These are phyloP conservation scores for Pseudocercospora pini-densiflorae DNA, from an alignment of 2,329 filamentous ascomycete genomes.

Conservation along the genomic window DNA sequence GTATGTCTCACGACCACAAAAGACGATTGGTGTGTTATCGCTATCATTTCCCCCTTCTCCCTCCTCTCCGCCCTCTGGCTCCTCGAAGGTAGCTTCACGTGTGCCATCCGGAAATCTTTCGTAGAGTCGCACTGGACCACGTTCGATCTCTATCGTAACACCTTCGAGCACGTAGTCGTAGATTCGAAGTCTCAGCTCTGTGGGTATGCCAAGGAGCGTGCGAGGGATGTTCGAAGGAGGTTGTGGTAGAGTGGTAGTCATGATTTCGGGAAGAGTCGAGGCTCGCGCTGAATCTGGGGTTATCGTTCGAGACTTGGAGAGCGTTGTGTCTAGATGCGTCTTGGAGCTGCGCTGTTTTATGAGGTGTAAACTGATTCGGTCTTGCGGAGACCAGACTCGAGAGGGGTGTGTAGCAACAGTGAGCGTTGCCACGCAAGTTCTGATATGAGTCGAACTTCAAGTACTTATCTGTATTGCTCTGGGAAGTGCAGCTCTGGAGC, in stretches of 20 bases:
- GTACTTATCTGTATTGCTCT: not conserved
- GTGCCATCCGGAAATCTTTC: not conserved
- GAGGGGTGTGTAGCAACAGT: too few species aligned
- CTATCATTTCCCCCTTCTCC: not conserved
- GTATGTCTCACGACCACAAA: not conserved
- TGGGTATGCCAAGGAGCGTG: slow-evolving; percentile 1
- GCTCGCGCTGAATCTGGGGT: too few species aligned
- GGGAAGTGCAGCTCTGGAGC: not conserved
- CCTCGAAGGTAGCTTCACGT: not conserved
- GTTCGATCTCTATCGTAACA: not conserved
- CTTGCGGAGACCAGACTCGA: too few species aligned
- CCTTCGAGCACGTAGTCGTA: slow-evolving; percentile 4
- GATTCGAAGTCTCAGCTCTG: slow-evolving; percentile 6
- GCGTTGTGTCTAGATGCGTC: too few species aligned
- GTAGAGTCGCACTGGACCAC: not conserved
- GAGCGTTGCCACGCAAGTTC: too few species aligned
- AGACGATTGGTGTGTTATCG: not conserved
- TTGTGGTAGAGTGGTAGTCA: not conserved
- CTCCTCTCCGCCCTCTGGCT: not conserved
- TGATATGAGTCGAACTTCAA: not conserved
- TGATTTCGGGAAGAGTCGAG: not conserved
- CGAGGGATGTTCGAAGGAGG: not conserved
- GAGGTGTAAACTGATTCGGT: not conserved
- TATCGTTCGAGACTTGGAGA: too few species aligned
- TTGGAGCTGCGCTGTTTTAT: not conserved